A percentile compares a stretch with the other conserved stretches of the same genome.
Conservation (phyloP, 2,329 filamentous ascomycete species). For the Sporothrix inflata region DNA sequence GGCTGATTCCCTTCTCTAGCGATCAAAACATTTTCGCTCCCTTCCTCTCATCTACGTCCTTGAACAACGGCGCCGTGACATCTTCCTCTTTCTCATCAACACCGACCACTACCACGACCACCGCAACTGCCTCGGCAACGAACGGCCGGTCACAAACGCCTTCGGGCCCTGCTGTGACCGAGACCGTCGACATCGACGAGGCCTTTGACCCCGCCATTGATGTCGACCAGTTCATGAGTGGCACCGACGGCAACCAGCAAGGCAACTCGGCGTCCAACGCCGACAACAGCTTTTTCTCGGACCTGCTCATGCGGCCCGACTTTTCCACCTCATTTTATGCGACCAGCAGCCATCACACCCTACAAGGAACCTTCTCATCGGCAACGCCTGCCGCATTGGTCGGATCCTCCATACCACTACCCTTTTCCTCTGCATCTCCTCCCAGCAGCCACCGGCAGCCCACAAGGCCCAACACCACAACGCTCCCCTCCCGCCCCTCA, state of each 20-base stretch:
- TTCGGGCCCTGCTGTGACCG: neutral
- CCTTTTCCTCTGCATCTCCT: neutral
- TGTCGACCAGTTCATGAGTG: slow-evolving; percentile 11
- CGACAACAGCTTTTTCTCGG: neutral
- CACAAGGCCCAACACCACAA: neutral
- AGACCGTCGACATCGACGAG: neutral
- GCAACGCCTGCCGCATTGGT: neutral
- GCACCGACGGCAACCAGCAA: neutral
- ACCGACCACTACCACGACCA: neutral
- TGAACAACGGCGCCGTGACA: neutral
- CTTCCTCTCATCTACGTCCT: neutral
- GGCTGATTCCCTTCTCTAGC: slow-evolving; percentile 20
- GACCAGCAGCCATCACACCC: neutral
- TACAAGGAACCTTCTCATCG: neutral
- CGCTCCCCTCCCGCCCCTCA: slow-evolving; percentile 18
- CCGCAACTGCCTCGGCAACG: neutral
- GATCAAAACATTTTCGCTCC: neutral
- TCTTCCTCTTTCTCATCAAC: neutral
- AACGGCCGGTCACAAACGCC: neutral
- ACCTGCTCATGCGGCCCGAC: neutral
- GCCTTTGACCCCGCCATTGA: slow-evolving; percentile 19
- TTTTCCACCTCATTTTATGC: slow-evolving; percentile 1
- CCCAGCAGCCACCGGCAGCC: neutral
- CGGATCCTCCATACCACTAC: neutral
- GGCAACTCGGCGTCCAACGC: neutral